Evolutionary conservation across 805 yeast genomes (phyloP).

Genomic region (Pichia scutulata): DNA sequence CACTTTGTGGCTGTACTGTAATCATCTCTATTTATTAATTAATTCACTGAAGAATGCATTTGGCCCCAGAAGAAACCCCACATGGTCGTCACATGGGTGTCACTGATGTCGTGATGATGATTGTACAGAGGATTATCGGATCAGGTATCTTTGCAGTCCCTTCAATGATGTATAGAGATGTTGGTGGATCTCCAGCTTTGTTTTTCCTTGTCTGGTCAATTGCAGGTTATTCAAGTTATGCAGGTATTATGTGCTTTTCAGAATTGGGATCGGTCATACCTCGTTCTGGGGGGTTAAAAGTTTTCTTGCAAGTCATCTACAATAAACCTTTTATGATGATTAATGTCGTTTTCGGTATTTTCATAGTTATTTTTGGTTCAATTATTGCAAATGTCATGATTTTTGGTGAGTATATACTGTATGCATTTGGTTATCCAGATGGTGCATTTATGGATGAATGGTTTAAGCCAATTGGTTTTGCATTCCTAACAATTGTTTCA

Average conservation of each 20-base stretch:
- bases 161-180: conserved; percentile 54
- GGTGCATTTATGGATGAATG: conserved; percentile 20
- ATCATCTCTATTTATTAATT: too few species aligned
- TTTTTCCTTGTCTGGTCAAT: conserved; percentile 58
- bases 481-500: conserved; percentile 30
- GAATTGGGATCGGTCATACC: conserved; percentile 69
- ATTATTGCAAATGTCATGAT: conserved; percentile 43
- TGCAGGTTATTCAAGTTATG: conserved; percentile 54
- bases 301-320: conserved; percentile 61
- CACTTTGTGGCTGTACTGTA: neutral
- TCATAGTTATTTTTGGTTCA: conserved; percentile 43
- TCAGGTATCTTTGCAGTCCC: conserved; percentile 75
- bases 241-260: conserved; percentile 58
- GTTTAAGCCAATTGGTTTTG: conserved; percentile 36
- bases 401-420: conserved; percentile 46
- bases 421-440: conserved; percentile 35
- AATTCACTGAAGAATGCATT: conserved; percentile 15
- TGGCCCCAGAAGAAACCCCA: conserved; percentile 44
- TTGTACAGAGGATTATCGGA: conserved; percentile 65
- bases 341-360: conserved; percentile 40
- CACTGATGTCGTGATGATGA: conserved; percentile 55
- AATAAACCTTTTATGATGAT: conserved; percentile 48
- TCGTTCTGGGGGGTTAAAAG: conserved; percentile 69
- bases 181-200: conserved; percentile 57
- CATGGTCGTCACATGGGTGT: conserved; percentile 72